Percentiles rank a stretch among this genome's conserved stretches.
phyloP scores from a whole-genome alignment of 2,329 filamentous ascomycete genomes.

The Onygenales sp. region DNA sequence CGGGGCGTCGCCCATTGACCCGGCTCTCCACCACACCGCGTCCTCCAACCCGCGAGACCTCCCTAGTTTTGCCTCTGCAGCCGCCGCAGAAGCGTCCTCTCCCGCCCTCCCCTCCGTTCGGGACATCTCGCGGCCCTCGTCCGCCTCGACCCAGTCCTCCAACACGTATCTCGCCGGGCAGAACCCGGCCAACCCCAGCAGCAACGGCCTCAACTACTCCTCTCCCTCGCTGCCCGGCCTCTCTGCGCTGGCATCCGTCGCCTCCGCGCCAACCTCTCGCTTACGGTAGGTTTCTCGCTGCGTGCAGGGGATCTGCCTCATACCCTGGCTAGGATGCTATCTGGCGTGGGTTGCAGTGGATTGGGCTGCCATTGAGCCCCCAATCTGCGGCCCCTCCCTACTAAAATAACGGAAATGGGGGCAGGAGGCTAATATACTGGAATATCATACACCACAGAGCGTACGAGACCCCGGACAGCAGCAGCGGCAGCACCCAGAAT shows the following conservation, averaged over 20 bases:
- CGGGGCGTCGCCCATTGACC: conserved; percentile 50
- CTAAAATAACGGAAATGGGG: neutral
- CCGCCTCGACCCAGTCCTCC: conserved; percentile 41
- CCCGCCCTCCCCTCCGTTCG: conserved; percentile 37
- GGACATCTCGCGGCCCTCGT: conserved; percentile 45
- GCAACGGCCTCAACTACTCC: conserved; percentile 16
- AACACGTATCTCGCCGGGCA: conserved; percentile 22
- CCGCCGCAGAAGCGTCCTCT: conserved; percentile 39
- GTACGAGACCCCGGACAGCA: conserved; percentile 5
- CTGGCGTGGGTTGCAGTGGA: neutral
- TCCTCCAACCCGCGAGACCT: conserved; percentile 33
- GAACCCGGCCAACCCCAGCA: conserved; percentile 17
- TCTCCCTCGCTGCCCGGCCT: conserved; percentile 44
- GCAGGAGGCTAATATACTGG: conserved; percentile 1
- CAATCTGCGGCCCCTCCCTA: neutral
- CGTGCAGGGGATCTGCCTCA: neutral
- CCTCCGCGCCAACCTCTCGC: conserved; percentile 42
- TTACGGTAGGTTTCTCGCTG: conserved; percentile 37
- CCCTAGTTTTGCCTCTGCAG: conserved; percentile 30
- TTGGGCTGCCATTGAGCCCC: neutral
- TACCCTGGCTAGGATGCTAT: too few species aligned
- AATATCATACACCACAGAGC: conserved; percentile 3
- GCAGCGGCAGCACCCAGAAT: conserved; percentile 28
- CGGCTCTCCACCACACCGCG: conserved; percentile 34
- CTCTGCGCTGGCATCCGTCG: conserved; percentile 51